Conservation (phyloP, 2,329 filamentous ascomycete genomes). For the Xylaria sp. region DNA sequence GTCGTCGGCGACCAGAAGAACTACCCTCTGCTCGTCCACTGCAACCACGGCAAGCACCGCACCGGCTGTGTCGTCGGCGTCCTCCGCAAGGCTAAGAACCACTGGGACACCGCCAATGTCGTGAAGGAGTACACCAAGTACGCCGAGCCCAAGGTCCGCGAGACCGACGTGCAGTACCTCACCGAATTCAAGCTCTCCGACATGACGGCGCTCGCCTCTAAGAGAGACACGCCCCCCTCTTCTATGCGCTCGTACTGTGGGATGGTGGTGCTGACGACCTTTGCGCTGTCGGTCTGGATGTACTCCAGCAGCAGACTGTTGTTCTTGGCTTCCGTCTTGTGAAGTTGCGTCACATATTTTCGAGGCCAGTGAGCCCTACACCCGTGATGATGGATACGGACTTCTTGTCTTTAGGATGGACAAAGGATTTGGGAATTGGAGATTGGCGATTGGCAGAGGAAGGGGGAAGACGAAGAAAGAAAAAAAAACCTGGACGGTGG, state of each 20-base stretch:
- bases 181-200: conserved; percentile 48
- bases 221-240: not conserved
- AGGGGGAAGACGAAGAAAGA: no score
- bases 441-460: no score
- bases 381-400: no score
- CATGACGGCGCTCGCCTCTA: conserved; percentile 27
- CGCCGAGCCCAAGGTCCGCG: conserved; percentile 61
- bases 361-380: no score
- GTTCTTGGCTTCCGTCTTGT: conserved; percentile 6
- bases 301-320: conserved; percentile 16
- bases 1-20: conserved; percentile 73
- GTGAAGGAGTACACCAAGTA: conserved; percentile 75
- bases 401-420: no score
- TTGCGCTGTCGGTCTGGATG: conserved; percentile 23
- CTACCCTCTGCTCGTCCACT: conserved; percentile 84
- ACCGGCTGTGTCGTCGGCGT: conserved; percentile 88
- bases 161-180: conserved; percentile 64
- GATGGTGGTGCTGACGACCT: conserved; percentile 21
- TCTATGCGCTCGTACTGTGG: conserved; percentile 17
- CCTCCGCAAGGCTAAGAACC: conserved; percentile 72
- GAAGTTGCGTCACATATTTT: not conserved
- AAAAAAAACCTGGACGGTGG: no score
- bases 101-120: conserved; percentile 65
- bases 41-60: conserved; percentile 92
- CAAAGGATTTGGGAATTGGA: no score